Conservation (phyloP, 352 stramenopile species). For the Phytophthora macrochlamydospora region DNA sequence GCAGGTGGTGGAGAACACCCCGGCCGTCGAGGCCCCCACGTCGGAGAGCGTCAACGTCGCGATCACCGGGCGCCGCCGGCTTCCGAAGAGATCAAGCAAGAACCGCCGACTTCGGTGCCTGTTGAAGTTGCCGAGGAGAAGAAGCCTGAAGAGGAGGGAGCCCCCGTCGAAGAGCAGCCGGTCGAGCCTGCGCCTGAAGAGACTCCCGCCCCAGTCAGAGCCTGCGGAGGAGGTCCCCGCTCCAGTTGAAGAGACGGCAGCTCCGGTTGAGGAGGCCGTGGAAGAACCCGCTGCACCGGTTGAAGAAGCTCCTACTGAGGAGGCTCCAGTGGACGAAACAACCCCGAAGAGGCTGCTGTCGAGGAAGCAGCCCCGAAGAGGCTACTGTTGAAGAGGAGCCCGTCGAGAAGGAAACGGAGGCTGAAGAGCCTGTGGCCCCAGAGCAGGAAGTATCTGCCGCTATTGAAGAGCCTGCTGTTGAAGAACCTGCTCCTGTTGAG, state of each 20-base stretch:
- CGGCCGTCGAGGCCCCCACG: constrained; percentile 14
- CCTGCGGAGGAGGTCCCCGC: constrained; percentile 12
- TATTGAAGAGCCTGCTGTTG: constrained; percentile 5
- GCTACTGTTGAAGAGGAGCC: constrained; percentile 1
- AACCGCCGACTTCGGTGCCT: constrained; percentile 7
- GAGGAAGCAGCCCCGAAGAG: background rate
- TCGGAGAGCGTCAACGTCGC: constrained; percentile 16
- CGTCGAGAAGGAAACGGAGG: constrained; percentile 1
- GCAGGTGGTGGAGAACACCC: constrained; percentile 41
- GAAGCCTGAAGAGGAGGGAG: constrained; percentile 11
- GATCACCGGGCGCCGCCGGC: constrained; percentile 4
- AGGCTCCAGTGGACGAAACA: constrained; percentile 4
- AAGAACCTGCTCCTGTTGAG: constrained; percentile 3
- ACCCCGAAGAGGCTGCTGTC: background rate
- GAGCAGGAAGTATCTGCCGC: constrained; percentile 8
- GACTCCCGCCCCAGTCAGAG: background rate
- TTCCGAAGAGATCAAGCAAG: constrained; percentile 4
- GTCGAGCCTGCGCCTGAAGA: constrained; percentile 12
- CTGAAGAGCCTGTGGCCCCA: constrained; percentile 27
- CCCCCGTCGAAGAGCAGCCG: constrained; percentile 10
- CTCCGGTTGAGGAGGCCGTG: constrained; percentile 17
- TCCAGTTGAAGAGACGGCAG: constrained; percentile 22
- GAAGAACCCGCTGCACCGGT: constrained; percentile 7
- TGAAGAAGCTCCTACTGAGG: background rate
- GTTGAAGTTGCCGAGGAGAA: constrained; percentile 15